phyloP scores from a whole-genome alignment of 164 flowering plant genomes.

The Hamamelis virginiana region DNA sequence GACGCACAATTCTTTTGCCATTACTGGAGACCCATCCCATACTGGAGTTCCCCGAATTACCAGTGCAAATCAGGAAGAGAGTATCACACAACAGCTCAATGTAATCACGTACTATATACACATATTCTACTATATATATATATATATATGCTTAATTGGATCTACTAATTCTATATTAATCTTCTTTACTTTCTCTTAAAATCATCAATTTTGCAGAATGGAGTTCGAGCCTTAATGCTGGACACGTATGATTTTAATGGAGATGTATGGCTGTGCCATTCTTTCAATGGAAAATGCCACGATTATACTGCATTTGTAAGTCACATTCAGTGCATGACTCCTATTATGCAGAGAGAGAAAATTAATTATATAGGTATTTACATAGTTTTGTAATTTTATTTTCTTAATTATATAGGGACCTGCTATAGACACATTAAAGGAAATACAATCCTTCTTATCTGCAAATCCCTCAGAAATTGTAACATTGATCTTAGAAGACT shows the following conservation, averaged over 20 bases:
- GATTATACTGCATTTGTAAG: constrained; percentile 70
- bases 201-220: constrained; percentile 45
- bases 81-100: constrained; percentile 20
- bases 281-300: constrained; percentile 55
- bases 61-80: constrained; percentile 14
- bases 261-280: constrained; percentile 86
- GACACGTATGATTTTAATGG: constrained; percentile 66
- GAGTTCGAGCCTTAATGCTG: constrained; percentile 76
- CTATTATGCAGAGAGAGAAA: background rate
- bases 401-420: constrained; percentile 48
- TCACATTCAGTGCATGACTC: background rate
- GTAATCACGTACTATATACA: constrained; percentile 11
- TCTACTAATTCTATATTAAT: background rate
- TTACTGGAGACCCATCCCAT: constrained; percentile 8
- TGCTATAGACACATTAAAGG: constrained; percentile 54
- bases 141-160: background rate
- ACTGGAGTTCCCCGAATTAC: constrained; percentile 9
- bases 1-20: constrained; percentile 24
- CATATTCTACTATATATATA: background rate
- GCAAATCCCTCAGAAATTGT: constrained; percentile 63
- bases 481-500: constrained; percentile 72
- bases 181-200: background rate
- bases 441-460: constrained; percentile 45
- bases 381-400: too few relatives aligned
- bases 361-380: too few relatives aligned